A percentile compares a stretch with the other conserved stretches of the same genome.
Conservation (phyloP, 2,329 filamentous ascomycete species). For the Lasiodiplodia gonubiensis region DNA sequence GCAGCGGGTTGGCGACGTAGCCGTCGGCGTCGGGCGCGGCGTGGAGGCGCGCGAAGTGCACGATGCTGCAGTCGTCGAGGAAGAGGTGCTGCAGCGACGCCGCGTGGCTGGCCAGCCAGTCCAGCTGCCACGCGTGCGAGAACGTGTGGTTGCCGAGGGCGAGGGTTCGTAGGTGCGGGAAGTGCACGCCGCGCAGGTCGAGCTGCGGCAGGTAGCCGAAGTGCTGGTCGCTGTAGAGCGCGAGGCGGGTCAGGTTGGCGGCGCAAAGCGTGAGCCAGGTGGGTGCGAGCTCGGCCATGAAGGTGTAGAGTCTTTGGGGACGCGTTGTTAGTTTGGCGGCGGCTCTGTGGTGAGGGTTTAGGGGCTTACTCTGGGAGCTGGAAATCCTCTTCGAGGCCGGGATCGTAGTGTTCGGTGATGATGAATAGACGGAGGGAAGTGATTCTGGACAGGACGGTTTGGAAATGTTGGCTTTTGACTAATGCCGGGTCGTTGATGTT, state of each 20-base stretch:
- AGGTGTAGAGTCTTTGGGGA: constrained; percentile 31
- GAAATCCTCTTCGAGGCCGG: background rate
- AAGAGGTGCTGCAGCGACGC: constrained; percentile 49
- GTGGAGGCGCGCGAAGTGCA: constrained; percentile 29
- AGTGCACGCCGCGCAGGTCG: constrained; percentile 41
- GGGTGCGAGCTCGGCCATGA: constrained; percentile 31
- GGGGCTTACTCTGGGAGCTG: background rate
- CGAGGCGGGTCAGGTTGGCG: constrained; percentile 48
- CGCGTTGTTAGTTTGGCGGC: background rate
- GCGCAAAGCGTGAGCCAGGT: constrained; percentile 35
- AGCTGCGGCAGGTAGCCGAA: constrained; percentile 51
- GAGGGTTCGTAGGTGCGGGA: constrained; percentile 50
- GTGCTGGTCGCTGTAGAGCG: constrained; percentile 37
- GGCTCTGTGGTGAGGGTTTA: background rate
- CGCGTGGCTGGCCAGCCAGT: constrained; percentile 52
- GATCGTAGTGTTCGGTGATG: background rate
- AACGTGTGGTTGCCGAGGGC: constrained; percentile 52
- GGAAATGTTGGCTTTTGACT: background rate
- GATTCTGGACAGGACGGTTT: background rate
- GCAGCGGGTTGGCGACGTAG: background rate
- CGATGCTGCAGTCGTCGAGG: constrained; percentile 52
- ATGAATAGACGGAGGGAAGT: background rate
- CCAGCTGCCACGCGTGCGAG: constrained; percentile 53
- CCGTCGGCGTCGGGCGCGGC: background rate
- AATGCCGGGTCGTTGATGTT: background rate